Percentiles rank a stretch among this genome's conserved stretches.
These are phyloP conservation scores for Punica granatum DNA, from an alignment of 345 rosid genomes.

Conservation along the genomic window DNA sequence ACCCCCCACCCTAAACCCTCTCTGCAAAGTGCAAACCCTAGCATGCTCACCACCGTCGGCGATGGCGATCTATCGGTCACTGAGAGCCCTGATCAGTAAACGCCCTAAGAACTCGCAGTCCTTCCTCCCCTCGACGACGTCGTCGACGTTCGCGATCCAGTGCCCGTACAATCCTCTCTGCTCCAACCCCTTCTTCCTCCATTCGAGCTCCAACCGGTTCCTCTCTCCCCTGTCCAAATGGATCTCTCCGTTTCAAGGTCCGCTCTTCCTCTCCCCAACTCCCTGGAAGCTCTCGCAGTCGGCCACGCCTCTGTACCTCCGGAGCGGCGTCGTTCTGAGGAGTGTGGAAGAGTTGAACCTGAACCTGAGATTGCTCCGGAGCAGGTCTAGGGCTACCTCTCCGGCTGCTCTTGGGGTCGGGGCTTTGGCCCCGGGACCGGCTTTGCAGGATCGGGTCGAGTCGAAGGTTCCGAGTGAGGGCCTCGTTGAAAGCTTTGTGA, in stretches of 20 bases:
- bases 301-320: conserved; percentile 57
- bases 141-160: conserved; percentile 11
- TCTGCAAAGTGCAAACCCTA: conserved; percentile 1
- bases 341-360: conserved; percentile 48
- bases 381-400: conserved; percentile 23
- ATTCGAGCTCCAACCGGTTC: conserved; percentile 18
- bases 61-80: conserved; percentile 54
- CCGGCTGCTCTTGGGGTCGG: conserved; percentile 16
- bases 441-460: conserved; percentile 12
- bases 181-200: conserved; percentile 17
- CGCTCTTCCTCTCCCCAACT: conserved; percentile 65
- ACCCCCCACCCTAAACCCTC: neutral
- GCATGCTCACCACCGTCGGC: neutral
- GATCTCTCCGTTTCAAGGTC: conserved; percentile 63
- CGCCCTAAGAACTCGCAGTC: conserved; percentile 21
- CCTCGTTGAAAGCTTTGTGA: conserved; percentile 47
- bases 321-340: conserved; percentile 41
- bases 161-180: conserved; percentile 25
- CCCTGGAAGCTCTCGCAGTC: conserved; percentile 92
- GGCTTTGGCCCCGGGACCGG: conserved; percentile 15
- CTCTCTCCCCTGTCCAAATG: conserved; percentile 50
- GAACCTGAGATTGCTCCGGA: conserved; percentile 33
- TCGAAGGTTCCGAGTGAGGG: conserved; percentile 21
- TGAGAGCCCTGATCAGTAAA: conserved; percentile 26
- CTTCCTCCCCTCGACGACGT: conserved; percentile 32